Evolutionary conservation across 2,329 filamentous ascomycete species (phyloP).

Genomic region (Calonectria hongkongensis): DNA sequence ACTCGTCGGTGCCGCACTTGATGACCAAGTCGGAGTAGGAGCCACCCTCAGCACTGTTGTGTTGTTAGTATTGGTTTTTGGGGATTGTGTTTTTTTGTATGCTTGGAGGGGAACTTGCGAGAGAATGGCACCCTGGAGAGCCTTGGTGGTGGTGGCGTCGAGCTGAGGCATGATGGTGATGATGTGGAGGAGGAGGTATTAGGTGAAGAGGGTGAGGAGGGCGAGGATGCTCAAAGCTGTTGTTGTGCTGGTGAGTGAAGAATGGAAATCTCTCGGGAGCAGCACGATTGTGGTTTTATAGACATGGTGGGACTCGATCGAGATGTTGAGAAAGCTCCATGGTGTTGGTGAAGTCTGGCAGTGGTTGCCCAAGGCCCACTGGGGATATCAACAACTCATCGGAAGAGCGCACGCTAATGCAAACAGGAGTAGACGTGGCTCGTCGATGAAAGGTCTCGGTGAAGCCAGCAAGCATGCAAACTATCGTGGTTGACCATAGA

Average conservation of each 20-base stretch:
- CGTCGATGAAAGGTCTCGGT: constrained; percentile 25
- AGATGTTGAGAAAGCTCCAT: neutral
- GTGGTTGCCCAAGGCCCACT: constrained; percentile 32
- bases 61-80: neutral
- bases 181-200: neutral
- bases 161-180: constrained; percentile 28
- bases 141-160: constrained; percentile 19
- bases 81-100: too few species aligned
- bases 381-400: constrained; percentile 27
- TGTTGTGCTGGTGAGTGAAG: constrained; percentile 2
- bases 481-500: constrained; percentile 16
- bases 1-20: constrained; percentile 37
- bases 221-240: neutral
- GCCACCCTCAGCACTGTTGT: constrained; percentile 31
- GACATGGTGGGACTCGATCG: neutral
- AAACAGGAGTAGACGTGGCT: constrained; percentile 28
- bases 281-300: constrained; percentile 24
- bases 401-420: constrained; percentile 31
- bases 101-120: constrained; percentile 13
- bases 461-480: constrained; percentile 20
- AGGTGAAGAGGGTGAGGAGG: neutral
- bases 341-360: constrained; percentile 18
- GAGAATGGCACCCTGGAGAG: constrained; percentile 26
- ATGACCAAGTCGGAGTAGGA: constrained; percentile 33
- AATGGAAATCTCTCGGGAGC: neutral